Percentiles rank a stretch among this genome's conserved stretches.
Conservation (phyloP, 2,329 filamentous ascomycete genomes). For the Colletotrichum gloeosporioides region DNA sequence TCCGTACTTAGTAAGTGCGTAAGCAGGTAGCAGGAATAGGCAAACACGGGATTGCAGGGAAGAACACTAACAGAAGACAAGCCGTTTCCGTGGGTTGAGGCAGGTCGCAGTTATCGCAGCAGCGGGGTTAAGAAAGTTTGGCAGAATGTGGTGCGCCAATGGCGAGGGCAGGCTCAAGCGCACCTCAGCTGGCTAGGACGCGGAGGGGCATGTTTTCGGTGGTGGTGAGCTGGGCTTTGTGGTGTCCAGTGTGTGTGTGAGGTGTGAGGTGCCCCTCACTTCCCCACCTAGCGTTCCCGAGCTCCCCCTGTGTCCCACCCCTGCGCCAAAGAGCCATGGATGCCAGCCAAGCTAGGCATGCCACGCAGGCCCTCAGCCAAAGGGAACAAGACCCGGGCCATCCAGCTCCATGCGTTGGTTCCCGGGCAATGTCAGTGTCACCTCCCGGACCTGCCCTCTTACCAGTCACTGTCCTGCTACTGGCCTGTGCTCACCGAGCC, state of each 20-base stretch:
- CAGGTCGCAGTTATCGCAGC: background rate
- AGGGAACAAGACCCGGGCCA: background rate
- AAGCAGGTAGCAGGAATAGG: background rate
- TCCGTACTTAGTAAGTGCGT: background rate
- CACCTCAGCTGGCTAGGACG: background rate
- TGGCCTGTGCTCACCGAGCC: constrained; percentile 5
- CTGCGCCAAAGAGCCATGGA: background rate
- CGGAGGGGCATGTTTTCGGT: background rate
- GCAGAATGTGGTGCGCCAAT: background rate
- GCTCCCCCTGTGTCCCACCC: background rate
- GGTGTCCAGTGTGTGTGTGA: background rate
- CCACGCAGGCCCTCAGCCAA: background rate
- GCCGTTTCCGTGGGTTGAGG: background rate
- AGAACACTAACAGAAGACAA: background rate
- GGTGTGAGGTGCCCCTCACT: background rate
- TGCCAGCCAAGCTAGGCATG: background rate
- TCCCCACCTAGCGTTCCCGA: constrained; percentile 10
- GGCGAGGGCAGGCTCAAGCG: background rate
- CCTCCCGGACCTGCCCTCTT: background rate
- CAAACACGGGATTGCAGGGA: background rate
- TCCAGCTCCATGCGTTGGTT: constrained; percentile 2
- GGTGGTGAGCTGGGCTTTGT: background rate
- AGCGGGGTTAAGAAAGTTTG: background rate
- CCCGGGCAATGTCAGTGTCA: background rate
- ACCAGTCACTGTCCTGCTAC: background rate